Evolutionary conservation across 2,329 filamentous ascomycete species (phyloP), one percentile per base, ranked within the genome.

Genomic region (Sarocladiaceae sp.): DNA sequence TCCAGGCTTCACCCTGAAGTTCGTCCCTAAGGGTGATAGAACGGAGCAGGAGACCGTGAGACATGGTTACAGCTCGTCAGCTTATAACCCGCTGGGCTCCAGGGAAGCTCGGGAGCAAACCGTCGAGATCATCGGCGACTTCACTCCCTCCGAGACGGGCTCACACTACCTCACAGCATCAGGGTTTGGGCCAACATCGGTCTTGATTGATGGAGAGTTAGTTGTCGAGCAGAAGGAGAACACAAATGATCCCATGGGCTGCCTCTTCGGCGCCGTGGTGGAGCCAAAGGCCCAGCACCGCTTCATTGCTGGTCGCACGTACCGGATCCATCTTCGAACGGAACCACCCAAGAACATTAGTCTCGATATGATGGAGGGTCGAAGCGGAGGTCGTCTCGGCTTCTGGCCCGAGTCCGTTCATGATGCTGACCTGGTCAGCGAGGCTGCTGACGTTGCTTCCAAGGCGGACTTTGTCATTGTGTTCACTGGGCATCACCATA

Each of bases 401-500:
- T 60, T 66, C 18, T 63, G 60, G 3, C 53, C 65, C 0, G 60
- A 60, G n/a, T 63, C 62, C 0, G 58, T 60, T 15, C 60, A 66
- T 40, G 65, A 69, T 49, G 57, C 63, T 3, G 62, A 67, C 50
- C 57, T 70, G 12, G 48, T n/a, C 12, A 17, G 18, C 37, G 37
- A 40, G 37, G 84, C 84, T 2, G 76, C 80, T 0, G 67, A 76
- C 4, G 68, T 78, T 1, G 84, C 84, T 4, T 72, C 74, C 55
- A 70, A 74, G 10, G 78, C 78, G 0, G 83, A 86, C 29, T 76
- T 84, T 52, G 83, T 85, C 18, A 71, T 85, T 54, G 60, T 64
- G 0, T 64, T 64, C 29, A 79, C 82, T 2, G 84, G 84, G 3
- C 72, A 87, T 25, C 85, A 86, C 54, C 74, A 61, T 1, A 58